Percentiles rank a stretch among this genome's conserved stretches.
Evolutionary conservation across 352 stramenopile species (phyloP).

Genomic region (Halophytophthora batemanensis): DNA sequence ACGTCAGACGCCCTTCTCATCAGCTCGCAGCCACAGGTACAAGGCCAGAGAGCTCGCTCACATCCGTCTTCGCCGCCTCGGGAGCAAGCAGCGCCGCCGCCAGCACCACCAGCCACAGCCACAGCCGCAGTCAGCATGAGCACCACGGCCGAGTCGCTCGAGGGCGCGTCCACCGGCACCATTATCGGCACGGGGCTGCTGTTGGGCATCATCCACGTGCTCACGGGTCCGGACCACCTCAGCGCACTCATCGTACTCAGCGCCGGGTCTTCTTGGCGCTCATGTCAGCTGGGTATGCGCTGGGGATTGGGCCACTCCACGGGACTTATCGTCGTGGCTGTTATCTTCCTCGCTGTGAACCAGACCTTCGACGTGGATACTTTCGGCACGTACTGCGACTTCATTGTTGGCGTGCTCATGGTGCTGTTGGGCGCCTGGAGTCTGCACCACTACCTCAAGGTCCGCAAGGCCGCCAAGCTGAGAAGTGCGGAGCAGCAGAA

Average conservation of each 20-base stretch:
- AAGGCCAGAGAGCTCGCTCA: too few relatives aligned
- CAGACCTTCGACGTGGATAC: slow-evolving; percentile 36
- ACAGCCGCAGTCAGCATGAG: slow-evolving; percentile 19
- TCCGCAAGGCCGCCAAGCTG: slow-evolving; percentile 20
- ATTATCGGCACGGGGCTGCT: slow-evolving; percentile 53
- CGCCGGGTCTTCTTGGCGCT: slow-evolving; percentile 62
- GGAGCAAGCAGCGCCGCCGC: too few relatives aligned
- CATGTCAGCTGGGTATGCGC: slow-evolving; percentile 76
- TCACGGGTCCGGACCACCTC: slow-evolving; percentile 83
- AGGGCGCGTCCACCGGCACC: slow-evolving; percentile 26
- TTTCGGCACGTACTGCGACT: slow-evolving; percentile 49
- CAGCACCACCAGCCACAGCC: neutral
- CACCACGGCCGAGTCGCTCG: slow-evolving; percentile 31
- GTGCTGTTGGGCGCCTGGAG: slow-evolving; percentile 43
- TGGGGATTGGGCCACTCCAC: slow-evolving; percentile 84
- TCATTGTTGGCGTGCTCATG: slow-evolving; percentile 62
- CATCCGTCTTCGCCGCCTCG: too few relatives aligned
- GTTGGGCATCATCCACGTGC: slow-evolving; percentile 51
- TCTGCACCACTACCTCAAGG: slow-evolving; percentile 35
- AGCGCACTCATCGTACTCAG: slow-evolving; percentile 83
- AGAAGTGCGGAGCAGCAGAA: neutral
- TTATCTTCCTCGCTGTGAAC: slow-evolving; percentile 52
- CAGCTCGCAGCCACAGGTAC: too few relatives aligned
- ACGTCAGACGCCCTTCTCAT: too few relatives aligned
- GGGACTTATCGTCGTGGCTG: slow-evolving; percentile 68